These are phyloP conservation scores for Peronospora destructor DNA, from an alignment of 352 stramenopile species.

Conservation along the genomic window DNA sequence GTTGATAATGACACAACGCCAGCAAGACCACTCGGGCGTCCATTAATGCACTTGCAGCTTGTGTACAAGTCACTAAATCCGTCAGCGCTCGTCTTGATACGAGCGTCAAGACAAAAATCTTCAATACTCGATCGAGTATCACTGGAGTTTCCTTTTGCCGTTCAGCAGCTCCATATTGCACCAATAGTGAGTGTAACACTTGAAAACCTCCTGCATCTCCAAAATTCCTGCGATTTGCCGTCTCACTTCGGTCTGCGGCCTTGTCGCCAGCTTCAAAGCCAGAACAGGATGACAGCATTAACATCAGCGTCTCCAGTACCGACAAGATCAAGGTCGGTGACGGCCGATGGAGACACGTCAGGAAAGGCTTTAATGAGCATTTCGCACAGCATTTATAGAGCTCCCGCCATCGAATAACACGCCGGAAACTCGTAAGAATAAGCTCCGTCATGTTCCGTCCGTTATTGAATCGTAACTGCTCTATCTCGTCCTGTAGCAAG, in stretches of 20 bases:
- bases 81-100: slow-evolving; percentile 45
- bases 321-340: slow-evolving; percentile 47
- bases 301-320: slow-evolving; percentile 55
- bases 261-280: slow-evolving; percentile 53
- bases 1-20: slow-evolving; percentile 45
- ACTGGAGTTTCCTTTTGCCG: slow-evolving; percentile 12
- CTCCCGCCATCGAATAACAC: slow-evolving; percentile 58
- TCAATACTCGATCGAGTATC: slow-evolving; percentile 45
- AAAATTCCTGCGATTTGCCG: slow-evolving; percentile 72
- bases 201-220: slow-evolving; percentile 63
- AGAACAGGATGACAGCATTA: slow-evolving; percentile 52
- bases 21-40: slow-evolving; percentile 63
- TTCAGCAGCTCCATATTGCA: slow-evolving; percentile 44
- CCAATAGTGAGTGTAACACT: slow-evolving; percentile 53
- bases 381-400: slow-evolving; percentile 76
- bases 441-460: slow-evolving; percentile 62
- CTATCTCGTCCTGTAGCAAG: slow-evolving; percentile 60
- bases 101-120: slow-evolving; percentile 62
- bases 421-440: slow-evolving; percentile 60
- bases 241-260: slow-evolving; percentile 56
- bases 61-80: slow-evolving; percentile 46
- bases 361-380: slow-evolving; percentile 77
- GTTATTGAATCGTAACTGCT: slow-evolving; percentile 43
- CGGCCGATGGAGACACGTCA: slow-evolving; percentile 52
- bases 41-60: slow-evolving; percentile 56